These are phyloP conservation scores for Coemansia sp. DNA, from an alignment of 192 early-diverging fungal species.

Conservation along the genomic window DNA sequence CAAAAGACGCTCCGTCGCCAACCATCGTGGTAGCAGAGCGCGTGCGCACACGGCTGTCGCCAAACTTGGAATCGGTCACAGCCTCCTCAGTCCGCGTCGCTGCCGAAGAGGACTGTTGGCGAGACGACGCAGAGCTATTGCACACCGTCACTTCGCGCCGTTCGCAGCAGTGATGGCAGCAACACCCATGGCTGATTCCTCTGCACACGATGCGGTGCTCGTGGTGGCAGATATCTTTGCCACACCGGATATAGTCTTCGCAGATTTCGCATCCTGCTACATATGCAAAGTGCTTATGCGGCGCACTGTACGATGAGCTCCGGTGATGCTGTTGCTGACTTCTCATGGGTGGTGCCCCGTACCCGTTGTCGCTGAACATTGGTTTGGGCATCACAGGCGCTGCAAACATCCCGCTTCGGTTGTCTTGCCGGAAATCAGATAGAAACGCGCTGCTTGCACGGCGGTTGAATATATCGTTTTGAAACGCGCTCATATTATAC, in stretches of 20 bases:
- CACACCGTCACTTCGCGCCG: slow-evolving; percentile 17
- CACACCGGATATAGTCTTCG: slow-evolving; percentile 39
- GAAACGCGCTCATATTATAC: slow-evolving; percentile 42
- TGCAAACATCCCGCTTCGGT: slow-evolving; percentile 37
- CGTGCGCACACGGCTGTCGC: slow-evolving; percentile 34
- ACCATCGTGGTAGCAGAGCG: slow-evolving; percentile 42
- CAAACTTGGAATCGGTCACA: slow-evolving; percentile 36
- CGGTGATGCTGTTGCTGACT: slow-evolving; percentile 9
- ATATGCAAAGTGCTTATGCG: slow-evolving; percentile 38
- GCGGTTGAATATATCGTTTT: slow-evolving; percentile 47
- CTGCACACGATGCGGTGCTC: slow-evolving; percentile 40
- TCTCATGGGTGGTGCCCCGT: neutral
- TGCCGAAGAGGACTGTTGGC: slow-evolving; percentile 7
- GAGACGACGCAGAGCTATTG: no score
- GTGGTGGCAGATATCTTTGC: slow-evolving; percentile 34
- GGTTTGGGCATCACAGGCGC: slow-evolving; percentile 42
- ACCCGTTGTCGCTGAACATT: slow-evolving; percentile 24
- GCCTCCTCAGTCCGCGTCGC: slow-evolving; percentile 39
- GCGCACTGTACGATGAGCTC: slow-evolving; percentile 17
- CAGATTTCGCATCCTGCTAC: slow-evolving; percentile 44
- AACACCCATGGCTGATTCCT: slow-evolving; percentile 28
- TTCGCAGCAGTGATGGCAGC: slow-evolving; percentile 27
- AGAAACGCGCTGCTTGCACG: slow-evolving; percentile 26
- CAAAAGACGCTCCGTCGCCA: slow-evolving; percentile 41
- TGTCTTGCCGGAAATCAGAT: slow-evolving; percentile 32